Evolutionary conservation across 805 yeast species (phyloP).

Genomic region (Saturnispora zaruensis): DNA sequence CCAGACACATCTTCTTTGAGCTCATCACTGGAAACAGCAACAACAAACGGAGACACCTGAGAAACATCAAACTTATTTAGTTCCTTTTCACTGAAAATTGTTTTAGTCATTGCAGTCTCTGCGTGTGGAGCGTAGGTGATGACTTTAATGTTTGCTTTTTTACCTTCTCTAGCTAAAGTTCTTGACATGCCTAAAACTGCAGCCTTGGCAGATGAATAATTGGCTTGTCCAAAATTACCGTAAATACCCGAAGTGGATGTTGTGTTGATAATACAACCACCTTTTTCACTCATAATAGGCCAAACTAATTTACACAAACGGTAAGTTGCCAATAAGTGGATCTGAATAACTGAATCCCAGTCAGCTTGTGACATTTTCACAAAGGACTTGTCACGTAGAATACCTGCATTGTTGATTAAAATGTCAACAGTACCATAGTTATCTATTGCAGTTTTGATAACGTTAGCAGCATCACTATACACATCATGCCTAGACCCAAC

Average conservation of each 20-base stretch:
- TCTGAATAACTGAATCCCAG: conserved; percentile 74
- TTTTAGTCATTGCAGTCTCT: conserved; percentile 93
- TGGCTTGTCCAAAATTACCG: conserved; percentile 96
- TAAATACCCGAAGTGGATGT: conserved; percentile 95
- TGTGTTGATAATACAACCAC: conserved; percentile 79
- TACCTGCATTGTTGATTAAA: conserved; percentile 90
- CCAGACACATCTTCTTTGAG: conserved; percentile 52
- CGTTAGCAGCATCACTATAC: conserved; percentile 60
- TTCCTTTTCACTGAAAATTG: conserved; percentile 74
- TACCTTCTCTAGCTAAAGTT: conserved; percentile 88
- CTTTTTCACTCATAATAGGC: conserved; percentile 73
- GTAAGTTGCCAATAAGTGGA: conserved; percentile 77
- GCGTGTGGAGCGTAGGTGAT: conserved; percentile 95
- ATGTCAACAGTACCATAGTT: conserved; percentile 79
- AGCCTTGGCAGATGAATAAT: conserved; percentile 88
- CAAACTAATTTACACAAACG: conserved; percentile 81
- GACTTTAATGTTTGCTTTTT: conserved; percentile 61
- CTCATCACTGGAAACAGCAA: conserved; percentile 66
- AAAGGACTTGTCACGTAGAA: conserved; percentile 82
- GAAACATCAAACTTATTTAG: conserved; percentile 77
- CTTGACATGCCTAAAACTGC: conserved; percentile 79
- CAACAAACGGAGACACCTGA: conserved; percentile 85
- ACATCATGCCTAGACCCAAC: conserved; percentile 80
- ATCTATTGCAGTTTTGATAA: conserved; percentile 68
- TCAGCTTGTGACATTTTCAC: conserved; percentile 74